Conservation (phyloP, 495 filamentous ascomycete species). For the Penicillium daleae region DNA sequence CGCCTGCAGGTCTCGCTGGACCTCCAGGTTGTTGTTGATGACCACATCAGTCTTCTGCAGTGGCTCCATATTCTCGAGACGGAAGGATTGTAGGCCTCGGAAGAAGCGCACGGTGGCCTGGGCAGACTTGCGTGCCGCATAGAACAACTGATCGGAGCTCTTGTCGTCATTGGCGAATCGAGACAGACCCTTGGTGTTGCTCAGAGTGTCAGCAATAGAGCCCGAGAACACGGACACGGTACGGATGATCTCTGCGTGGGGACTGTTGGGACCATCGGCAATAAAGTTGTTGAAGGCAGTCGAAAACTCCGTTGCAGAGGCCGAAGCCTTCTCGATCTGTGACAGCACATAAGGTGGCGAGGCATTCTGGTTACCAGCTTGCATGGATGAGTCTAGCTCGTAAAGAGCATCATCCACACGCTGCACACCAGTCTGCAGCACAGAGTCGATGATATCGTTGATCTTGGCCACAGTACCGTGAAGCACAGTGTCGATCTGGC, state of each 20-base stretch:
- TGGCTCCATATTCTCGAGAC: conserved; percentile 83
- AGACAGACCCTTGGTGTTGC: conserved; percentile 93
- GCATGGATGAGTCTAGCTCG: conserved; percentile 95
- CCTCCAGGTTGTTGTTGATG: conserved; percentile 94
- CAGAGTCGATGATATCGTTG: conserved; percentile 97
- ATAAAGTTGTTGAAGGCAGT: conserved; percentile 98
- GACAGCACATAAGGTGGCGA: conserved; percentile 95
- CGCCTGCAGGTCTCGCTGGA: conserved; percentile 86
- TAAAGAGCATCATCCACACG: conserved; percentile 96
- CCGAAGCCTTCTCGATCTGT: conserved; percentile 95
- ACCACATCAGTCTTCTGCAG: conserved; percentile 92
- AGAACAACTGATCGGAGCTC: conserved; percentile 82
- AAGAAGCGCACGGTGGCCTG: conserved; percentile 93
- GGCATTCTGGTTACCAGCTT: conserved; percentile 97
- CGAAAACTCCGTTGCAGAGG: conserved; percentile 92
- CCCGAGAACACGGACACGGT: conserved; percentile 88
- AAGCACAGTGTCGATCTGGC: conserved; percentile 86
- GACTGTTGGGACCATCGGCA: conserved; percentile 92
- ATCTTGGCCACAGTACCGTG: conserved; percentile 86
- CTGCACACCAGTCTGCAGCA: conserved; percentile 89
- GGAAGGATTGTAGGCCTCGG: conserved; percentile 90
- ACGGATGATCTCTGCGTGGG: conserved; percentile 88
- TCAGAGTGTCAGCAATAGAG: conserved; percentile 89
- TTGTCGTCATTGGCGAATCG: conserved; percentile 94
- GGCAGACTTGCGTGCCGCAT: conserved; percentile 81